Percentiles rank a stretch among this genome's conserved stretches.
Conservation (phyloP, 208 protist species). For the Acanthamoeba triangularis region DNA sequence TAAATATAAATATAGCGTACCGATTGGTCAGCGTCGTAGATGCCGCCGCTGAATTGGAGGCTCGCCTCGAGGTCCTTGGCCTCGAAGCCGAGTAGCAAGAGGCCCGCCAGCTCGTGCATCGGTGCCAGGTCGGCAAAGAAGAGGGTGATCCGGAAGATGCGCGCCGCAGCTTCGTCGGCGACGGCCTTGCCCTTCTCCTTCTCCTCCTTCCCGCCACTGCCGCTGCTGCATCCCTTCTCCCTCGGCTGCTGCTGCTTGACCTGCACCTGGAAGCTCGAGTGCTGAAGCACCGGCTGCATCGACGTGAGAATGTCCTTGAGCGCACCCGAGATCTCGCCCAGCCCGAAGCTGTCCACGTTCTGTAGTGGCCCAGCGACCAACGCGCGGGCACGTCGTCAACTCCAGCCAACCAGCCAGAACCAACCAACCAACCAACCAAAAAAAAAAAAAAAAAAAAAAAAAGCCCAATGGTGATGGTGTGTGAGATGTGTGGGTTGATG, state of each 20-base stretch:
- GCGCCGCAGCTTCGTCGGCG: neutral
- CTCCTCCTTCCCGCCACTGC: neutral
- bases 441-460: too few relatives aligned
- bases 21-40: neutral
- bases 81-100: neutral
- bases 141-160: neutral
- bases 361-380: too few relatives aligned
- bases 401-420: too few relatives aligned
- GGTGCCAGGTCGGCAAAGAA: neutral
- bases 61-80: neutral
- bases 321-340: neutral
- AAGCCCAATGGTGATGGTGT: too few relatives aligned
- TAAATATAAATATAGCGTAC: too few relatives aligned
- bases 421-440: too few relatives aligned
- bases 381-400: too few relatives aligned
- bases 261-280: slow-evolving; percentile 13
- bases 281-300: neutral
- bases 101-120: neutral
- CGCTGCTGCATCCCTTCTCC: neutral
- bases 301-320: neutral
- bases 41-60: neutral
- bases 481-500: neutral
- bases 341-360: slow-evolving; percentile 17
- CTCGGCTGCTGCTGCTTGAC: neutral
- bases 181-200: neutral